These are phyloP conservation scores for Carpinus viminea DNA, from an alignment of 306 rosid genomes.

Conservation along the genomic window DNA sequence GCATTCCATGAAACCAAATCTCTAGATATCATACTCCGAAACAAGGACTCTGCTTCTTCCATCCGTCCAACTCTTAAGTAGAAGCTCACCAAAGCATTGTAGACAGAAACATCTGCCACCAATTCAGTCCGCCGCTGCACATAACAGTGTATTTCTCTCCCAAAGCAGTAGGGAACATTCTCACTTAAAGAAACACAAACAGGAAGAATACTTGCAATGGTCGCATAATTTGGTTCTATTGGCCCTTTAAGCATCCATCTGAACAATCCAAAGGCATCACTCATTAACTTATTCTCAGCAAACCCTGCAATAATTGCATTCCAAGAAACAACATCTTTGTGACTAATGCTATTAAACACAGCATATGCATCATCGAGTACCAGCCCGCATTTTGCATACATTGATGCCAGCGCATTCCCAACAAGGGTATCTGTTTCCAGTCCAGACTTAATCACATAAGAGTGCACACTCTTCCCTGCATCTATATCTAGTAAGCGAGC, in stretches of 20 bases:
- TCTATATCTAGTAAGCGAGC: constrained; percentile 49
- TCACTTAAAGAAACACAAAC: constrained; percentile 56
- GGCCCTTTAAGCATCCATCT: constrained; percentile 60
- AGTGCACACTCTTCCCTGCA: constrained; percentile 64
- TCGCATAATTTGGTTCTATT: constrained; percentile 60
- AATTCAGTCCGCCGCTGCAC: constrained; percentile 54
- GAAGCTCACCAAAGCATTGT: constrained; percentile 81
- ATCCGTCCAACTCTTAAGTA: constrained; percentile 62
- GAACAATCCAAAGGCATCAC: constrained; percentile 58
- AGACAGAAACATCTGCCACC: constrained; percentile 54
- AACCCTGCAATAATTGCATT: constrained; percentile 85
- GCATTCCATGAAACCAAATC: constrained; percentile 96
- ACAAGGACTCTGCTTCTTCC: constrained; percentile 60
- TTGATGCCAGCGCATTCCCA: constrained; percentile 75
- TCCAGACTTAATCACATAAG: constrained; percentile 70
- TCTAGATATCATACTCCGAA: constrained; percentile 58
- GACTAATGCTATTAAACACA: constrained; percentile 51
- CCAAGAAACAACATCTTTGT: constrained; percentile 86
- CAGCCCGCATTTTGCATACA: constrained; percentile 78
- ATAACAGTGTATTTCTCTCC: constrained; percentile 75
- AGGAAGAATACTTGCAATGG: constrained; percentile 70
- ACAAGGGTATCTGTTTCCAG: constrained; percentile 54
- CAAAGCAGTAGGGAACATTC: constrained; percentile 44
- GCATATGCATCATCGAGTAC: constrained; percentile 54
- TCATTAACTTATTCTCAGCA: constrained; percentile 53